Evolutionary conservation across 2,329 filamentous ascomycete species (phyloP).

Genomic region (Colletotrichum echinochloae): DNA sequence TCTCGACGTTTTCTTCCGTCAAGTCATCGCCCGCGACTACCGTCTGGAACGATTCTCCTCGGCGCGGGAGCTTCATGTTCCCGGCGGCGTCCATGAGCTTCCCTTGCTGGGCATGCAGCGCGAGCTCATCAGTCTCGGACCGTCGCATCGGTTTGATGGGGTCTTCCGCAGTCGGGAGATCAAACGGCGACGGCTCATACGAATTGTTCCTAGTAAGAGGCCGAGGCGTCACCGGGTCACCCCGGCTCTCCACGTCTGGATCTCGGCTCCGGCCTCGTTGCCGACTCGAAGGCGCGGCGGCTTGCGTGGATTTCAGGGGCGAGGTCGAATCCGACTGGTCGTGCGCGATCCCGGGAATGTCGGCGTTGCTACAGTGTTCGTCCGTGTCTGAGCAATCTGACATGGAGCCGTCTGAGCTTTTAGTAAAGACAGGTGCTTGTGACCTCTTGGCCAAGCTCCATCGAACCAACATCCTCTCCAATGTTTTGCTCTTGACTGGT

Average conservation of each 20-base stretch:
- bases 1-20: conserved; percentile 67
- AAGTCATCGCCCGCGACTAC: conserved; percentile 56
- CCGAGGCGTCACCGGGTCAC: conserved; percentile 54
- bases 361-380: conserved; percentile 57
- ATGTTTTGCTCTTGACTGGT: conserved; percentile 74
- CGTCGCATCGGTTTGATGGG: conserved; percentile 49
- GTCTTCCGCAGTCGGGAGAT: conserved; percentile 49
- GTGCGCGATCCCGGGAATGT: conserved; percentile 51
- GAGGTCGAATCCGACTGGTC: background rate
- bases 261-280: conserved; percentile 3
- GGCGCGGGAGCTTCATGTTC: conserved; percentile 48
- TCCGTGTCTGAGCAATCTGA: conserved; percentile 62
- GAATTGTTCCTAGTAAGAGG: conserved; percentile 54
- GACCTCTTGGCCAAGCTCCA: conserved; percentile 64
- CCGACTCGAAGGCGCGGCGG: background rate
- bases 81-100: conserved; percentile 62
- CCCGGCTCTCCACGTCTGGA: conserved; percentile 17
- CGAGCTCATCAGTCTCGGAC: conserved; percentile 55
- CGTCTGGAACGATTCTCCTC: conserved; percentile 52
- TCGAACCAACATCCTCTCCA: conserved; percentile 78
- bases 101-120: conserved; percentile 58
- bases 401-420: conserved; percentile 41
- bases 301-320: background rate
- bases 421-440: conserved; percentile 20
- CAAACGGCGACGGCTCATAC: conserved; percentile 58